A percentile compares a stretch with the other conserved stretches of the same genome.
Conservation (phyloP, 306 rosid species). For the Vicia sativa region DNA sequence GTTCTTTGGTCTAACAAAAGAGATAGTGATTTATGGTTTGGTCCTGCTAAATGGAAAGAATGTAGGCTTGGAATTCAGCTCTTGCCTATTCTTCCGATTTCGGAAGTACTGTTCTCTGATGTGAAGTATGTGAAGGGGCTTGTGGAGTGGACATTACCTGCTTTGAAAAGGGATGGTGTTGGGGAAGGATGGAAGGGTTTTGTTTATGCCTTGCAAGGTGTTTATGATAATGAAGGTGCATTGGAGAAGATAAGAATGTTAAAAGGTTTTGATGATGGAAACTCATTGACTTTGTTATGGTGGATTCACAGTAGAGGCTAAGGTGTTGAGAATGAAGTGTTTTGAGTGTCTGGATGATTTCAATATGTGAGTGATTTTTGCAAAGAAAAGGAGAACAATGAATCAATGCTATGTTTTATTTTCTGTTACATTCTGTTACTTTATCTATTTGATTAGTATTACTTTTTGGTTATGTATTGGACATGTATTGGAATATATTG, state of each 20-base stretch:
- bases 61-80: slow-evolving; percentile 14
- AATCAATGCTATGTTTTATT: too few relatives aligned
- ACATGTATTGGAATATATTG: too few relatives aligned
- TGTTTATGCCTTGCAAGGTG: neutral
- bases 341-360: too few relatives aligned
- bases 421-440: too few relatives aligned
- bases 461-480: too few relatives aligned
- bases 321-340: neutral
- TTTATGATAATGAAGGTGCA: slow-evolving; percentile 3
- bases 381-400: too few relatives aligned
- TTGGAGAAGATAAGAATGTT: neutral
- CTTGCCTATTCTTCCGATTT: neutral
- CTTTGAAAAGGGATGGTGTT: slow-evolving; percentile 1
- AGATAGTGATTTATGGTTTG: slow-evolving; percentile 7
- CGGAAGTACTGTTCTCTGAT: slow-evolving; percentile 3
- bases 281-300: neutral
- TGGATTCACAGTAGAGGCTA: slow-evolving; percentile 2
- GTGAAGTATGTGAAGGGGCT: neutral
- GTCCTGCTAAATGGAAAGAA: neutral
- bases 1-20: neutral
- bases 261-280: slow-evolving; percentile 10
- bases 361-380: too few relatives aligned
- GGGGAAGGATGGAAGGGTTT: neutral
- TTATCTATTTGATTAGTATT: too few relatives aligned
- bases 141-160: slow-evolving; percentile 4